Base-by-base conservation (phyloP, 345 rosid genomes). In the Eucalyptus cladocalyx region DNA sequence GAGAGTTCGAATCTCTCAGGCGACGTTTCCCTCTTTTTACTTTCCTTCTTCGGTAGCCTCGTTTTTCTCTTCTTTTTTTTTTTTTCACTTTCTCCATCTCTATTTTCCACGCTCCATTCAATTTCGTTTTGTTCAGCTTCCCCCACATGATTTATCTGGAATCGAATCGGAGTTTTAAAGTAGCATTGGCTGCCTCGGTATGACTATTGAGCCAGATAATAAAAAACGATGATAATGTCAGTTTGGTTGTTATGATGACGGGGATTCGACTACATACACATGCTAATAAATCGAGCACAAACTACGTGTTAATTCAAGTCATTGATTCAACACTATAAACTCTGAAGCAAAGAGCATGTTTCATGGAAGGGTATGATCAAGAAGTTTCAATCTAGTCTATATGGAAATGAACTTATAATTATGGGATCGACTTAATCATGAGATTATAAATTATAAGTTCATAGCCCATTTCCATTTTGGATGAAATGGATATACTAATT, bases 1-100 rank as follows among this genome's bases (percentile, higher is more conserved):
- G 95, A 93, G 95, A 95, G 94, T 94, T 95, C 95, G 94, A 95
- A 93, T 94, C 95, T 94, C 94, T 94, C 93, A 93, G 97, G 95
- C 95, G 95, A 91, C 96, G 95, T 1, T 17, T 87, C 76, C 0
- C 10, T 53, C 23, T 34, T 24, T 62, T 62, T 11, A 28, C 4
- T 26, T 87, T 32, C 26, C 47, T 26, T 37, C 10, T 34, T n/a
- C 21, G 60, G 18, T 86, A 21, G 30, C 21, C 21, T 51, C 9
- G 21, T 34, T 32, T 30, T 18, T 12, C 30, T 30, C 6, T 26
- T 49, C 11, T 40, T 48, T 48, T 5, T 21, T 32, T 17, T 32
- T 15, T n/a, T 53, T 62, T 7, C 2, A 28, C 12, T 11, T 6
- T 18, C 3, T 18, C 62, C 13, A 24, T 56, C 30, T 10, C 30